Percentiles rank a stretch among this genome's conserved stretches.
Evolutionary conservation across 1,139 yeast species (phyloP).

Genomic region (Taiozyma sp.): DNA sequence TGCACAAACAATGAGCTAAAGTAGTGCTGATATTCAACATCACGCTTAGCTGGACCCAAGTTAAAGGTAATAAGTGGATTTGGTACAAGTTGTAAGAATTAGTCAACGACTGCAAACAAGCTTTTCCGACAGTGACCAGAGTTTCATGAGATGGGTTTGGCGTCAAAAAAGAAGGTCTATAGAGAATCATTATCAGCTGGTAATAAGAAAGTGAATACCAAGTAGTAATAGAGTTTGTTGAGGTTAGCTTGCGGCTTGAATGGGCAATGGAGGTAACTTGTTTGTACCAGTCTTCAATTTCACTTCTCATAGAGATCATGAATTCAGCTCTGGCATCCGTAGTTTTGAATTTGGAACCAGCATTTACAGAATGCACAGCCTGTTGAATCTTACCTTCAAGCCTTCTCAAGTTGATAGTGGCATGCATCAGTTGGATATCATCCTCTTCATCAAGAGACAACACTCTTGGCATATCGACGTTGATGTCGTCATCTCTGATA

Average conservation of each 20-base stretch:
- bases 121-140: conserved; percentile 34
- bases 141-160: conserved; percentile 38
- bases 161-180: conserved; percentile 42
- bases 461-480: conserved; percentile 37
- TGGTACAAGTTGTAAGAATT: conserved; percentile 39
- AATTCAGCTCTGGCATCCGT: conserved; percentile 28
- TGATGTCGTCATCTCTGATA: conserved; percentile 42
- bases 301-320: conserved; percentile 30
- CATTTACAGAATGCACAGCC: conserved; percentile 37
- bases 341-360: conserved; percentile 25
- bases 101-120: conserved; percentile 37
- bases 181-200: conserved; percentile 37
- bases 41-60: conserved; percentile 45
- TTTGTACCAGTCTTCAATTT: conserved; percentile 39
- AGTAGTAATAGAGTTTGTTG: conserved; percentile 36
- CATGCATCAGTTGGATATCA: conserved; percentile 34
- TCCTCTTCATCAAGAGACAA: conserved; percentile 34
- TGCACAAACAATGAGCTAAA: conserved; percentile 40
- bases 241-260: conserved; percentile 24
- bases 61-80: conserved; percentile 38
- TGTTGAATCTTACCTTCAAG: conserved; percentile 40
- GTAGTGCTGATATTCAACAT: conserved; percentile 42
- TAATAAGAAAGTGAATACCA: conserved; percentile 46
- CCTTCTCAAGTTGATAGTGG: conserved; percentile 36
- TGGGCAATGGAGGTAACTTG: conserved; percentile 25